Evolutionary conservation across 495 filamentous ascomycete species (phyloP), one percentile per base, ranked within the genome.

Genomic region (Podospora bellae-mahoneyi): DNA sequence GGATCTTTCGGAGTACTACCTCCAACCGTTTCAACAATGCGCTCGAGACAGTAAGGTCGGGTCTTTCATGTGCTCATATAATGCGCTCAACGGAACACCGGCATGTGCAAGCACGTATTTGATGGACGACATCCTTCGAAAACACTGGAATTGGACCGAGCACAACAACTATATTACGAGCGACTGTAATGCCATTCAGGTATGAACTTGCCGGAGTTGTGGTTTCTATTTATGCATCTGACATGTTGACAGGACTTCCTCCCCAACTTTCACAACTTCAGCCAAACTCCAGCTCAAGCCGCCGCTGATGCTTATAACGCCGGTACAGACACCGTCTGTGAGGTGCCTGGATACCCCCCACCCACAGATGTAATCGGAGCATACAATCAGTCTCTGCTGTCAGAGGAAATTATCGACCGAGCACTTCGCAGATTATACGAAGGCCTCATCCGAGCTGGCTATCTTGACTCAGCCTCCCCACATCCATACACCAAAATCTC

Each of bases 1-100:
- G 32, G 81, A 84, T 58, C 72, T 83, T 2, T 74, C 76, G 27
- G 81, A 83, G 70, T 84, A 83, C 69, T 84, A 83, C 66, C 72
- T 82, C 18, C 78, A 76, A 19, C 80, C 79, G 0, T 83, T 83
- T 72, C 79, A 80, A 69, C 75, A 78, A 56, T 83, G 81, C 61
- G 77, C 79, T 15, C 72, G 81, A 0, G 81, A 84, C 66, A 77
- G 78, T 16, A 78, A 79, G 57, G 81, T 81, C 4, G 80, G 77
- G 7, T 78, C 75, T 28, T 75, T 84, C 72, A 84, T 84, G 82
- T 84, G 82, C 71, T 72, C 75, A 5, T 84, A 84, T 65, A 84
- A 84, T 67, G 65, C 77, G 2, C 73, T 84, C 60, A 82, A 83
- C 62, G 81, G 82, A 3, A 72, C 78, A 26, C 82, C 81, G 3